Evolutionary conservation across 225 moss, liverwort and hornwort genomes (phyloP).

Genomic region (Ulota crispa): DNA sequence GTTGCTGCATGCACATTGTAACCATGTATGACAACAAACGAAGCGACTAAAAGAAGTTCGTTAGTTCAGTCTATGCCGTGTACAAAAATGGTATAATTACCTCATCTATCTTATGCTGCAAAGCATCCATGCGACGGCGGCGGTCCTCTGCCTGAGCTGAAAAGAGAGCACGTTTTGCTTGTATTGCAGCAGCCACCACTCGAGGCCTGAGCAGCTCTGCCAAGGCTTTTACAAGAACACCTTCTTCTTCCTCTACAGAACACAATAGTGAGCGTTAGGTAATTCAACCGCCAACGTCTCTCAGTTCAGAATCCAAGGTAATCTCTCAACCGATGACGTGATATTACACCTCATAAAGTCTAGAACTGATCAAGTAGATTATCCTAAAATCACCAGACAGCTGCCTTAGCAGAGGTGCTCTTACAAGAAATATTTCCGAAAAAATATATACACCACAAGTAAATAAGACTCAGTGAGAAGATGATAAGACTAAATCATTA

Average conservation of each 20-base stretch:
- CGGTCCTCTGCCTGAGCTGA: constrained; percentile 82
- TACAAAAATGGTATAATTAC: constrained; percentile 27
- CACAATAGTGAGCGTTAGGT: constrained; percentile 1
- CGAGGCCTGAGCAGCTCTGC: constrained; percentile 77
- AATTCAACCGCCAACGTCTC: constrained; percentile 9
- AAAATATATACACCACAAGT: background rate
- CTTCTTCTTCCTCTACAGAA: constrained; percentile 49
- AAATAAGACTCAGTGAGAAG: constrained; percentile 6
- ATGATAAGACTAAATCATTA: constrained; percentile 28
- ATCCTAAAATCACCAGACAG: background rate
- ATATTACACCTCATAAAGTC: background rate
- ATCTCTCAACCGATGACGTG: background rate
- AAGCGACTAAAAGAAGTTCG: background rate
- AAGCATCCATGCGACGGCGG: constrained; percentile 65
- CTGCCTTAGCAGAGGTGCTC: background rate
- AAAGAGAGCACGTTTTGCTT: constrained; percentile 73
- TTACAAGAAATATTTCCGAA: background rate
- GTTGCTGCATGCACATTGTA: constrained; percentile 3
- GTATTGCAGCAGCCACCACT: constrained; percentile 72
- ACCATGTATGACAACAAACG: background rate
- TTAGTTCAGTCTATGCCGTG: background rate
- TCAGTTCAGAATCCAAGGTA: constrained; percentile 1
- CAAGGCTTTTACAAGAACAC: constrained; percentile 59
- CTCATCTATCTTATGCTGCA: constrained; percentile 85
- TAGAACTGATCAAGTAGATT: background rate